Base-by-base conservation (phyloP, 106 monocot genomes). In the Posidonia australis region DNA sequence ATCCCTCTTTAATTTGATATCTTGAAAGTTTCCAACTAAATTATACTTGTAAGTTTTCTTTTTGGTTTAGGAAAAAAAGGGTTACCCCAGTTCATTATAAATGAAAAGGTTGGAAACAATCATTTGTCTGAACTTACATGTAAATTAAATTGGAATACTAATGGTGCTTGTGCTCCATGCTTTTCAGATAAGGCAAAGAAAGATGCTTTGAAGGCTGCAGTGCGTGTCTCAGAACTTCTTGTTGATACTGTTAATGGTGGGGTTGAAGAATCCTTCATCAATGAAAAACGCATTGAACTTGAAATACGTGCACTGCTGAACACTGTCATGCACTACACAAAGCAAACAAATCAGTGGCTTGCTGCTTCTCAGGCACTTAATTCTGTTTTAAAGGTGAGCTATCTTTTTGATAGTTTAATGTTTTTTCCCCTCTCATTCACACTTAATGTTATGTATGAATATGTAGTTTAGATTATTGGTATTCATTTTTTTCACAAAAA, bases 261-360 rank as follows among this genome's bases (percentile, higher is more conserved):
- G 46, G 90, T 90, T 5, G 77, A 90, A 68, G 82, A 87, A 74
- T 60, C 70, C 22, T 90, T 90, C 48, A 9, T 80, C 61, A 90
- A 82, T 56, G 84, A 90, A 74, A 98, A 87, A 60, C 74, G 70
- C 23, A 83, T 90, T 68, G 90, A 98, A 58, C 29, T 75, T 24
- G 90, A 90, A 63, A 81, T 84, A 51, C 90, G 87, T 44, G 70
- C 82, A 19, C 51, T 98, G 46, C 32, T 82, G 20, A 77, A 55
- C 57, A 87, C 82, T 3, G 62, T 80, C 29, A 20, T 61, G 29
- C 77, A 71, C 13, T 90, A 82, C 55, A 80, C 72, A 58, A 90
- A 79, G 70, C 96, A 87, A 60, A 90, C 82, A 17, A 76, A 87
- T 62, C 80, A 81, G 60, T 90, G 96, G 87, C 82, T 90, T 62